Conservation (phyloP, 2,329 filamentous ascomycete species). For the Trichophyton benhamiae region DNA sequence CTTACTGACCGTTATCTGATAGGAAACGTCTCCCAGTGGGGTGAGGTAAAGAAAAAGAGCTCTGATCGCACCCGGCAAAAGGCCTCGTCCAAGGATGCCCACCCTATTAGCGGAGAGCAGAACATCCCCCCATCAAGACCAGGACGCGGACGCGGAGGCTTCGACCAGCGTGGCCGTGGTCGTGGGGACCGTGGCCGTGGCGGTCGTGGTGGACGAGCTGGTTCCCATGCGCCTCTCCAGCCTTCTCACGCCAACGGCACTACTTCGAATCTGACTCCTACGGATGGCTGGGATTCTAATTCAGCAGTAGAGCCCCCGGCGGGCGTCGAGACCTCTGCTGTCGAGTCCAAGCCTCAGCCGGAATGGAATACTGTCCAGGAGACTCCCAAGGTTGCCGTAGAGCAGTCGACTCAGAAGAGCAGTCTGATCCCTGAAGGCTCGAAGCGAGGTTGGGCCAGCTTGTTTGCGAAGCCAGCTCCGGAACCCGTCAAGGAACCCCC, state of each 20-base stretch:
- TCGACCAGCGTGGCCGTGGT: slow-evolving; percentile 35
- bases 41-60: slow-evolving; percentile 41
- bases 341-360: background rate
- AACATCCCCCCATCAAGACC: slow-evolving; percentile 26
- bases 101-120: slow-evolving; percentile 24
- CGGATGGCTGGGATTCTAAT: slow-evolving; percentile 16
- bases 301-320: slow-evolving; percentile 14
- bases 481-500: slow-evolving; percentile 41
- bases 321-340: slow-evolving; percentile 15
- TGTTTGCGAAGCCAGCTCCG: slow-evolving; percentile 54
- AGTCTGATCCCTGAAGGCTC: slow-evolving; percentile 28
- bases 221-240: slow-evolving; percentile 24
- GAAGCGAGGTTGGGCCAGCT: slow-evolving; percentile 55
- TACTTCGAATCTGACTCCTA: slow-evolving; percentile 1
- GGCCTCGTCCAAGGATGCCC: slow-evolving; percentile 26
- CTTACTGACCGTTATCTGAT: slow-evolving; percentile 4
- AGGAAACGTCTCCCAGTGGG: slow-evolving; percentile 43
- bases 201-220: slow-evolving; percentile 35
- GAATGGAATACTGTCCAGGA: background rate
- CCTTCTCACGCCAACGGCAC: slow-evolving; percentile 17
- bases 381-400: slow-evolving; percentile 7
- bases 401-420: slow-evolving; percentile 20
- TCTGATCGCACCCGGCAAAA: slow-evolving; percentile 36
- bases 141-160: slow-evolving; percentile 36
- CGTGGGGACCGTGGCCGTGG: slow-evolving; percentile 39